A percentile compares a stretch with the other conserved stretches of the same genome.
Conservation (phyloP, 2,329 filamentous ascomycete species). For the Phialemoniopsis sp. region DNA sequence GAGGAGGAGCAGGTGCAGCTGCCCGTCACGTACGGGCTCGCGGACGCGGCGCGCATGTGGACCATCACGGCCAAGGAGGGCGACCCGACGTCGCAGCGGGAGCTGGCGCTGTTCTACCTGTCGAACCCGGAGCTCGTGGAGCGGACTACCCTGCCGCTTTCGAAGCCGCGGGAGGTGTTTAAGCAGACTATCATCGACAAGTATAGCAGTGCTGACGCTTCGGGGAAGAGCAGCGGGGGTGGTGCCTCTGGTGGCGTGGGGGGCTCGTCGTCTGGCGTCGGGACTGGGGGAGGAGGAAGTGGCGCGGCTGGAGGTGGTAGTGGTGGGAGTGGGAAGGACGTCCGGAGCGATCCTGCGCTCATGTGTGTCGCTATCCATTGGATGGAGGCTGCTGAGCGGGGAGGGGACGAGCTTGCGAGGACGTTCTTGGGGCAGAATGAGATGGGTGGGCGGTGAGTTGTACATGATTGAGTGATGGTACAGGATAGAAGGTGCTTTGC, state of each 20-base stretch:
- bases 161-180: constrained; percentile 83
- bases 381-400: constrained; percentile 86
- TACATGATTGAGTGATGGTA: too few relatives aligned
- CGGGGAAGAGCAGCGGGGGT: constrained; percentile 11
- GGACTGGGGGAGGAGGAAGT: constrained; percentile 15
- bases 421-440: constrained; percentile 69
- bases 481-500: too few relatives aligned
- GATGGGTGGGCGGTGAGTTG: constrained; percentile 8
- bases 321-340: constrained; percentile 30
- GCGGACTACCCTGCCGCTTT: constrained; percentile 77
- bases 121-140: constrained; percentile 83
- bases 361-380: constrained; percentile 96
- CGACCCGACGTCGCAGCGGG: constrained; percentile 81
- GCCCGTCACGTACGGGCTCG: constrained; percentile 59
- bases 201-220: constrained; percentile 31
- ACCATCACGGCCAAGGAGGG: constrained; percentile 93
- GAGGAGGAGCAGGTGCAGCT: constrained; percentile 34
- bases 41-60: constrained; percentile 84
- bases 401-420: constrained; percentile 81
- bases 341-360: constrained; percentile 73
- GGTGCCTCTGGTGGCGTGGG: constrained; percentile 14
- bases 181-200: constrained; percentile 80
- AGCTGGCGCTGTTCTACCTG: constrained; percentile 89
- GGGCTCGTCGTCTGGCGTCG: constrained; percentile 22
- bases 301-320: constrained; percentile 6